Evolutionary conservation across 1,284 basidiomycete species (phyloP), one percentile per base, ranked within the genome.

Genomic region (Puccinia triticina): DNA sequence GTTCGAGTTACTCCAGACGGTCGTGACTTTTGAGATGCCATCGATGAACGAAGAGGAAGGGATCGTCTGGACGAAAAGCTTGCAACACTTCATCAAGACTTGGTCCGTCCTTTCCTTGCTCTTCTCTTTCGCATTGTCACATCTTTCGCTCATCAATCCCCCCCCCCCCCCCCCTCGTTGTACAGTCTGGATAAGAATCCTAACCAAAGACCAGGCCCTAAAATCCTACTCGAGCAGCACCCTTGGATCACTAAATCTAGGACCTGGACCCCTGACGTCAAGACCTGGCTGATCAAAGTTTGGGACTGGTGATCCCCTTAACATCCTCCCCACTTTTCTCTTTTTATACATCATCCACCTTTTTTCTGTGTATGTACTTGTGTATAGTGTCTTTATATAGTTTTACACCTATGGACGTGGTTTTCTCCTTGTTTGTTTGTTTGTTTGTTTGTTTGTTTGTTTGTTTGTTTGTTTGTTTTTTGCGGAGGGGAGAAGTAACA

Each of bases 1-100:
- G 21, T 96, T 99, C 87, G 96, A 99, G 86, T 89, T 99, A 74
- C 91, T 99, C 88, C 93, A 94, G 87, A 92, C 95, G 86, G 96
- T 98, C 85, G 93, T 95, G 32, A 91, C 91, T 79, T 89, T 96
- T 91, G 93, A 94, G 77, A 93, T 95, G 34, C 92, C 87, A 88
- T 92, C 87, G 90, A 94, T 89, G 91, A 92, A 88, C 34, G 90
- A 90, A 84, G 86, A 90, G 77, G 88, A 88, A 4, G 89, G 89
- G 84, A 87, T 90, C 76, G 86, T 88, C 40, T 99, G 96, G 93
- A 92, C 91, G 77, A 90, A 92, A 64, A 91, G 91, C 29, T 94
- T 98, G 91, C 95, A 96, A 87, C 93, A 95, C 85, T 98, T 99
- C 87, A 92, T 98, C 88, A 92, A 91, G 86, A 90, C 91, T 85